phyloP scores from a whole-genome alignment of 1,284 basidiomycete species.

The Cutaneotrichosporon cyanovorans region DNA sequence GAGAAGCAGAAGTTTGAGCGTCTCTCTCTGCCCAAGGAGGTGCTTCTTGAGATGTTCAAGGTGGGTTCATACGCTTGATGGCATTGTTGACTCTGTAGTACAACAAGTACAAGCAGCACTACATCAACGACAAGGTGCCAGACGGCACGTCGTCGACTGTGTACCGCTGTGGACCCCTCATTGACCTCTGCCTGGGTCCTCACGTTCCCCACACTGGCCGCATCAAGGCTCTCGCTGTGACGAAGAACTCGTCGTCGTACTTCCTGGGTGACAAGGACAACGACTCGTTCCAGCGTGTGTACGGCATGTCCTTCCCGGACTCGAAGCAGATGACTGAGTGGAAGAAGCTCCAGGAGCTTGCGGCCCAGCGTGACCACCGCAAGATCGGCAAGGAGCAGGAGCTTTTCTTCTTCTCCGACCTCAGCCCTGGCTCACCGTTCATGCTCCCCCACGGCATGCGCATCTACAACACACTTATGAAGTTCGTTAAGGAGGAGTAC shows the following conservation, averaged over 20 bases:
- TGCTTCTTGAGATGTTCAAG: conserved; percentile 90
- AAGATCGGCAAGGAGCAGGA: conserved; percentile 97
- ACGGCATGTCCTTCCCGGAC: conserved; percentile 98
- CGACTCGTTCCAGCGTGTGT: conserved; percentile 92
- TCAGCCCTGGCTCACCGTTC: conserved; percentile 91
- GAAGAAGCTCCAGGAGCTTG: conserved; percentile 92
- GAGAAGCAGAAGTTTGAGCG: conserved; percentile 98
- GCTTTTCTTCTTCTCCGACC: conserved; percentile 96
- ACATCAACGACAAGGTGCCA: conserved; percentile 92
- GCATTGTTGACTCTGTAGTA: conserved; percentile 56
- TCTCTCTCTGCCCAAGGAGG: conserved; percentile 85
- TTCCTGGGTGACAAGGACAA: conserved; percentile 93
- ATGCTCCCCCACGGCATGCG: conserved; percentile 95
- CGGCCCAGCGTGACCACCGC: conserved; percentile 93
- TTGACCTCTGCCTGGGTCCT: conserved; percentile 94
- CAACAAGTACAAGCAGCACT: conserved; percentile 97
- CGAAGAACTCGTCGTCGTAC: conserved; percentile 97
- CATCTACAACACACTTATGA: conserved; percentile 90
- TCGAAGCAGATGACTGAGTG: conserved; percentile 92
- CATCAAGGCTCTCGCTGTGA: conserved; percentile 94
- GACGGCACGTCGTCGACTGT: conserved; percentile 97
- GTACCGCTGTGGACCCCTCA: conserved; percentile 97
- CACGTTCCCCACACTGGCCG: conserved; percentile 96
- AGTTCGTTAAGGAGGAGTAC: conserved; percentile 73
- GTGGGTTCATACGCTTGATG: conserved; percentile 51